phyloP scores from a whole-genome alignment of 495 filamentous ascomycete genomes.

The Talaromyces stipitatus region DNA sequence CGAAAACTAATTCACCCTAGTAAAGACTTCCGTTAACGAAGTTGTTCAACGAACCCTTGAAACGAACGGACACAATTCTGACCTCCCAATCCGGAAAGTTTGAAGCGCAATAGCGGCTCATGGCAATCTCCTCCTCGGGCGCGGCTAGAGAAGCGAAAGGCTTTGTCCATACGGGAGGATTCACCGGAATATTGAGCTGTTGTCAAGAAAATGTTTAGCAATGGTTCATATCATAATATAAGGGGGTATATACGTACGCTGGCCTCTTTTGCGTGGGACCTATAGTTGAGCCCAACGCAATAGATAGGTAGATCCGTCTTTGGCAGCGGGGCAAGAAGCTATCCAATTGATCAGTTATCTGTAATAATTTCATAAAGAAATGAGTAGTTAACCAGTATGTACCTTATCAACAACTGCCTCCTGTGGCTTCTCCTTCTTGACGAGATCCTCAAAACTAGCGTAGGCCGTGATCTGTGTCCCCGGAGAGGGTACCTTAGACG shows the following conservation, averaged over 20 bases:
- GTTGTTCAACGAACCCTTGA: too few relatives aligned
- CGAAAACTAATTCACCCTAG: conserved; percentile 27
- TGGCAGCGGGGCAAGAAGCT: conserved; percentile 17
- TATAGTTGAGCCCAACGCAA: conserved; percentile 39
- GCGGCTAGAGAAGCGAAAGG: conserved; percentile 25
- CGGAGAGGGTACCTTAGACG: background rate
- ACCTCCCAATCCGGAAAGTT: conserved; percentile 28
- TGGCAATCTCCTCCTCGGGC: conserved; percentile 25
- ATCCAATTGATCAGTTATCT: background rate
- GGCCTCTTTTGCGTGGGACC: conserved; percentile 31
- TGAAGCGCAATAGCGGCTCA: conserved; percentile 28
- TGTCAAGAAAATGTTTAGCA: background rate
- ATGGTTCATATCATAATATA: background rate
- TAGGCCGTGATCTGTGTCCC: conserved; percentile 10
- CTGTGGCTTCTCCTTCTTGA: conserved; percentile 4
- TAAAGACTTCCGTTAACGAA: background rate
- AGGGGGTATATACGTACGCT: conserved; percentile 14
- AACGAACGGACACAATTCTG: background rate
- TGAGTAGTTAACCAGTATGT: too few relatives aligned
- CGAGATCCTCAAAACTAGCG: conserved; percentile 11
- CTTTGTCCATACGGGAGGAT: conserved; percentile 36
- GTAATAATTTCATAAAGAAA: background rate
- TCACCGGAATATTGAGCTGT: conserved; percentile 24
- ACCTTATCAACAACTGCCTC: conserved; percentile 18
- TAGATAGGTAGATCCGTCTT: conserved; percentile 14